Percentiles rank a stretch among this genome's conserved stretches.
Evolutionary conservation across 2,329 filamentous ascomycete species (phyloP).

Genomic region (Apiospora rasikravindrae): DNA sequence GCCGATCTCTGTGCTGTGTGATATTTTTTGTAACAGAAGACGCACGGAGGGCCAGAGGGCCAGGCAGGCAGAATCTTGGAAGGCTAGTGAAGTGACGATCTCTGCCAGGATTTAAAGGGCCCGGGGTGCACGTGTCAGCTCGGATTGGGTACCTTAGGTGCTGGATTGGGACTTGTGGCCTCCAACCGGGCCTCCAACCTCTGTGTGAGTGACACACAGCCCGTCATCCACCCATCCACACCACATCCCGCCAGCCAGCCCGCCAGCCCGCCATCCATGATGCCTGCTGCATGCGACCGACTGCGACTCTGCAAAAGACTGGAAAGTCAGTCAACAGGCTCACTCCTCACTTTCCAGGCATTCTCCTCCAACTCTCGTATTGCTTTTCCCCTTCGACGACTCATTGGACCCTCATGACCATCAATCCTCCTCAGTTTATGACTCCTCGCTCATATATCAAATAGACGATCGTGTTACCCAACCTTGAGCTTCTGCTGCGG

Average conservation of each 20-base stretch:
- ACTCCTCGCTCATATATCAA: conserved; percentile 11
- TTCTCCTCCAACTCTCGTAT: neutral
- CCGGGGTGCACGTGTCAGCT: conserved; percentile 3
- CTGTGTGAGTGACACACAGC: conserved; percentile 12
- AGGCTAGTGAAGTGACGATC: conserved; percentile 5
- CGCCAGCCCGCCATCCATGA: conserved; percentile 19
- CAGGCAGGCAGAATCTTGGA: conserved; percentile 15
- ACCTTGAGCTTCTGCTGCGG: conserved; percentile 13
- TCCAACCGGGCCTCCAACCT: neutral
- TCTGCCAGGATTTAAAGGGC: conserved; percentile 1
- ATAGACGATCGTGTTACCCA: conserved; percentile 13
- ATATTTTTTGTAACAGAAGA: neutral
- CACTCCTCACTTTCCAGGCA: neutral
- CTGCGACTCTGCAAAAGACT: neutral
- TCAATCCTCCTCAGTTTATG: neutral
- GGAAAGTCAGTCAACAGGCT: neutral
- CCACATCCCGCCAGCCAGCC: conserved; percentile 15
- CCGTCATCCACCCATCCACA: conserved; percentile 13
- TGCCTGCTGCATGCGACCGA: conserved; percentile 20
- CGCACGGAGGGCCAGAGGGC: neutral
- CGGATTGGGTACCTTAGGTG: neutral
- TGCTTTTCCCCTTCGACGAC: neutral
- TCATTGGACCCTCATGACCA: neutral
- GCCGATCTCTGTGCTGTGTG: neutral
- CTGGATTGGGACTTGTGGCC: neutral